Evolutionary conservation across 1,139 yeast species (phyloP).

Genomic region (Zygosaccharomyces pseudobailii): DNA sequence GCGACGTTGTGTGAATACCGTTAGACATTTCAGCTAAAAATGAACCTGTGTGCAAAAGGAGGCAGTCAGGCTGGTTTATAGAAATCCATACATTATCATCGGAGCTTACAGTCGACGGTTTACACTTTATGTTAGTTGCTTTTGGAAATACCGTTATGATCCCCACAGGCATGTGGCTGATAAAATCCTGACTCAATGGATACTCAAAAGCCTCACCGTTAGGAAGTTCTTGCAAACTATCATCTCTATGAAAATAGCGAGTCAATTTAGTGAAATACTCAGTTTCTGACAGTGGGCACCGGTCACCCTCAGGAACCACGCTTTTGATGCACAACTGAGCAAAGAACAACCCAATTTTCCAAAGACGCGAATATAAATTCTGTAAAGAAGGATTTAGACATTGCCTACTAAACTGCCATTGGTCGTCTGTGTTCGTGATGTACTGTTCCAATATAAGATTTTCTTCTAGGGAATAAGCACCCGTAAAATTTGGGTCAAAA

Average conservation of each 20-base stretch:
- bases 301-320: conserved; percentile 8
- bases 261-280: conserved; percentile 17
- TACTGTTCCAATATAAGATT: conserved; percentile 27
- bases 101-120: conserved; percentile 21
- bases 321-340: conserved; percentile 20
- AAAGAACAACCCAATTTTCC: conserved; percentile 24
- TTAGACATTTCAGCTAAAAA: conserved; percentile 20
- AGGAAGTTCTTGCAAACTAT: conserved; percentile 6
- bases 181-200: conserved; percentile 17
- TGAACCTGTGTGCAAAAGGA: conserved; percentile 29
- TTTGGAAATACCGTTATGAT: conserved; percentile 26
- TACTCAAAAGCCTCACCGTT: conserved; percentile 22
- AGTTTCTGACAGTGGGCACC: conserved; percentile 5
- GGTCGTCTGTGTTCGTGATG: conserved; percentile 20
- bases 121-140: conserved; percentile 24
- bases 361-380: conserved; percentile 17
- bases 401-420: conserved; percentile 13
- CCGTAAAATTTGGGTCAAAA: conserved; percentile 31
- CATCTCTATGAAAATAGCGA: conserved; percentile 16
- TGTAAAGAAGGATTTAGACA: conserved; percentile 14
- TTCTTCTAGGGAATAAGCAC: conserved; percentile 16
- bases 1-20: conserved; percentile 24
- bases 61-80: conserved; percentile 27
- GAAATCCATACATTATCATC: conserved; percentile 27
- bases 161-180: conserved; percentile 20